These are phyloP conservation scores for Colletotrichum lentis DNA, from an alignment of 2,329 filamentous ascomycete species.

Conservation along the genomic window DNA sequence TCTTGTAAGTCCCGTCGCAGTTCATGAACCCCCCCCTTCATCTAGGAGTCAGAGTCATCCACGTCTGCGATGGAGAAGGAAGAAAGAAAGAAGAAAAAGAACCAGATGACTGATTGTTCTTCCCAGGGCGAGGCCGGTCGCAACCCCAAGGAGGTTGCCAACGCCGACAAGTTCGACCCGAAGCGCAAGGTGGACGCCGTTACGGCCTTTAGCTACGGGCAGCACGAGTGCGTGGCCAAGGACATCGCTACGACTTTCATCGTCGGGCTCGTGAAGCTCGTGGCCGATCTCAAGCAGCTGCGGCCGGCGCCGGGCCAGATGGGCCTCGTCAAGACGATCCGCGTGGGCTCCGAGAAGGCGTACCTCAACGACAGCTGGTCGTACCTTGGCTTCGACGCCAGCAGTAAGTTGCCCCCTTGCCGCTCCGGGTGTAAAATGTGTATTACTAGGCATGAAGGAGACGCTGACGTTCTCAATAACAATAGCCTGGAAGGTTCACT, in stretches of 20 bases:
- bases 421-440: no score
- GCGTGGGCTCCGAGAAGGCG: conserved; percentile 49
- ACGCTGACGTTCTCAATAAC: conserved; percentile 39
- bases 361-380: conserved; percentile 61
- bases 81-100: background rate
- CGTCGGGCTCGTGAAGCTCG: conserved; percentile 53
- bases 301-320: conserved; percentile 56
- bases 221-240: conserved; percentile 56
- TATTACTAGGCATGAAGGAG: background rate
- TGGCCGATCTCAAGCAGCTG: conserved; percentile 54
- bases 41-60: background rate
- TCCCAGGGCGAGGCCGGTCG: conserved; percentile 50
- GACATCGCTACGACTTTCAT: conserved; percentile 54
- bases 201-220: conserved; percentile 55
- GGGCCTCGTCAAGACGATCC: conserved; percentile 56
- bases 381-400: conserved; percentile 54
- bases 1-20: conserved; percentile 46
- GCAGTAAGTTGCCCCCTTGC: conserved; percentile 51
- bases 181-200: conserved; percentile 52
- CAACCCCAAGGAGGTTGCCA: conserved; percentile 49
- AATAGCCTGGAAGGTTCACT: conserved; percentile 51
- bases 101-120: conserved; percentile 35
- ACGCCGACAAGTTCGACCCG: conserved; percentile 53
- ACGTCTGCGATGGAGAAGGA: background rate
- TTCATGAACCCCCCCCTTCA: background rate